Percentiles rank a stretch among this genome's conserved stretches.
phyloP scores from a whole-genome alignment of 495 filamentous ascomycete species.

The Podospora bellae-mahoneyi region DNA sequence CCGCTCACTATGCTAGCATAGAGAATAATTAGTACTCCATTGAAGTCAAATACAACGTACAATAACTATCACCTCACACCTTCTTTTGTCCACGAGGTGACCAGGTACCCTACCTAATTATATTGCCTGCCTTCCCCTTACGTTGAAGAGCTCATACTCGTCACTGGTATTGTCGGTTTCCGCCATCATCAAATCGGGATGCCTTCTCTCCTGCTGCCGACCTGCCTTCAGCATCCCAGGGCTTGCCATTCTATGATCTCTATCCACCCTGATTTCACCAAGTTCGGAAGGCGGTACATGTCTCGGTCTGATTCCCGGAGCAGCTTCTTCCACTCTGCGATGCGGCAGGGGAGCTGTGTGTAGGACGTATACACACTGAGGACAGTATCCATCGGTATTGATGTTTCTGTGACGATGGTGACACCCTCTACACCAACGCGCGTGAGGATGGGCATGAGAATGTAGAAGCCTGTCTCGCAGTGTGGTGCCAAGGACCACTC shows the following conservation, averaged over 20 bases:
- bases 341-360: not conserved
- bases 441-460: not conserved
- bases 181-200: not conserved
- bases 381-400: not conserved
- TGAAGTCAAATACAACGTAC: no score
- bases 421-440: conserved; percentile 8
- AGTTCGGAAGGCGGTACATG: not conserved
- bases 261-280: not conserved
- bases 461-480: not conserved
- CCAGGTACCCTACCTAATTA: no score
- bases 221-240: no score
- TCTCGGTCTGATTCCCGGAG: not conserved
- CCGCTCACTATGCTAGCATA: no score
- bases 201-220: not conserved
- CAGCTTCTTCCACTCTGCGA: not conserved
- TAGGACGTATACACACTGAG: conserved; percentile 9
- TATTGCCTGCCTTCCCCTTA: not conserved
- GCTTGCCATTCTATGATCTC: not conserved
- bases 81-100: no score
- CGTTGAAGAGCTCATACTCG: not conserved
- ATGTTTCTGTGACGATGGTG: not conserved
- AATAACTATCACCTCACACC: no score
- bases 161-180: not conserved
- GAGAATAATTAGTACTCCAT: no score
- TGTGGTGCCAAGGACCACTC: not conserved